phyloP scores from a whole-genome alignment of 164 flowering plant genomes.

The Cinnamomum chago region DNA sequence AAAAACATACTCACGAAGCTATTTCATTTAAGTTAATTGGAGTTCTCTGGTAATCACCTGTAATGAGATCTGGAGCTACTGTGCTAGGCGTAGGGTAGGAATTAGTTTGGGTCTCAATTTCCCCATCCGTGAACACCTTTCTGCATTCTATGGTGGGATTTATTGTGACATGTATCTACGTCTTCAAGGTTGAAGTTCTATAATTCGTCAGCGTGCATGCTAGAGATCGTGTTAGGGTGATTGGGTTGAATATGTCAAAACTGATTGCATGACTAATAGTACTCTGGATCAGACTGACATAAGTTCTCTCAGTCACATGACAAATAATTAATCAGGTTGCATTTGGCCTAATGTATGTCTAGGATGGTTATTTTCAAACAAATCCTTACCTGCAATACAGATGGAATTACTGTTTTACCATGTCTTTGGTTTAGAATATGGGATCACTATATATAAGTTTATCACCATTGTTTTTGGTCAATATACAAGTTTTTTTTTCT shows the following conservation, averaged over 20 bases:
- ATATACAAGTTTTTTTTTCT: neutral
- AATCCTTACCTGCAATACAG: neutral
- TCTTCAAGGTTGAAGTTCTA: neutral
- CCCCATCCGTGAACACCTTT: too few relatives aligned
- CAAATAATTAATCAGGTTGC: neutral
- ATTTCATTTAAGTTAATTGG: too few relatives aligned
- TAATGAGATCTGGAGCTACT: too few relatives aligned
- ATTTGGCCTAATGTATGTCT: neutral
- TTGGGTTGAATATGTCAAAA: too few relatives aligned
- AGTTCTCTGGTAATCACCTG: too few relatives aligned
- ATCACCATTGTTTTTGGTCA: neutral
- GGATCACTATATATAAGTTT: too few relatives aligned
- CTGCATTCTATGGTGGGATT: too few relatives aligned
- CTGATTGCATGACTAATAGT: too few relatives aligned
- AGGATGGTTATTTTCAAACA: neutral
- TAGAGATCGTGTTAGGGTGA: neutral
- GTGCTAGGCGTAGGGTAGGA: too few relatives aligned
- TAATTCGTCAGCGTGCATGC: neutral
- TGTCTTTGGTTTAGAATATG: neutral
- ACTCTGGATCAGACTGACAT: neutral
- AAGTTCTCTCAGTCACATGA: neutral
- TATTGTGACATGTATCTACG: neutral
- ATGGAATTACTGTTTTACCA: neutral
- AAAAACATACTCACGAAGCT: too few relatives aligned
- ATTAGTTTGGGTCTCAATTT: too few relatives aligned